Evolutionary conservation across 805 yeast species (phyloP).

Genomic region (Cyberlindnera maclurae): DNA sequence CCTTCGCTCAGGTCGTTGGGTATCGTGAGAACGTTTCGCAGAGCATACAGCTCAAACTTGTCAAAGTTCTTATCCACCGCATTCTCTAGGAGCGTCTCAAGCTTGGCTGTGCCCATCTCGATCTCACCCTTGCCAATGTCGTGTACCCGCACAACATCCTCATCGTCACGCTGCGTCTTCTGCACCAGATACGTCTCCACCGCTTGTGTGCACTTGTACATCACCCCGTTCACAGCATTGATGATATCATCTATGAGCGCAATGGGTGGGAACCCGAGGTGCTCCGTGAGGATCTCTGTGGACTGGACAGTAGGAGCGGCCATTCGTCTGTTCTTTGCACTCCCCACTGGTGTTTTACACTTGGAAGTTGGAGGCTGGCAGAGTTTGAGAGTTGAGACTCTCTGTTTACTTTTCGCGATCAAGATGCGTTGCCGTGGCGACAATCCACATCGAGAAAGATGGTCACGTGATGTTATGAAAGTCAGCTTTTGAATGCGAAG

Average conservation of each 20-base stretch:
- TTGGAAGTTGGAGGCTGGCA: too few relatives aligned
- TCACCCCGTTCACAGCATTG: constrained; percentile 76
- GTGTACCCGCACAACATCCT: constrained; percentile 18
- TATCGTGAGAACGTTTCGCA: constrained; percentile 67
- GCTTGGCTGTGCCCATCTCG: constrained; percentile 68
- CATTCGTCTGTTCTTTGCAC: too few relatives aligned
- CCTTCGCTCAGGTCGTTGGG: constrained; percentile 55
- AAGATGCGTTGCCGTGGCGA: too few relatives aligned
- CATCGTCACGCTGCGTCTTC: constrained; percentile 4
- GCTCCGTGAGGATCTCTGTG: constrained; percentile 67
- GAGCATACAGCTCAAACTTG: constrained; percentile 72
- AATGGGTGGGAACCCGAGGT: constrained; percentile 77
- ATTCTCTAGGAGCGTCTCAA: constrained; percentile 70
- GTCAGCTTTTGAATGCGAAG: too few relatives aligned
- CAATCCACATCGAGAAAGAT: too few relatives aligned
- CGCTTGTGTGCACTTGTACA: constrained; percentile 76
- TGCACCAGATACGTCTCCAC: constrained; percentile 57
- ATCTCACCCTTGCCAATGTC: constrained; percentile 41
- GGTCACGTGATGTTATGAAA: too few relatives aligned
- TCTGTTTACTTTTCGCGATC: too few relatives aligned
- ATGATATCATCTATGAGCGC: constrained; percentile 81
- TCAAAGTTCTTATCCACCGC: constrained; percentile 79
- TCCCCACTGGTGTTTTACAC: too few relatives aligned
- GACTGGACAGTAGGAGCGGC: constrained; percentile 19
- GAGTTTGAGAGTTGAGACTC: too few relatives aligned